Evolutionary conservation across 2,329 filamentous ascomycete genomes (phyloP), one percentile per base, ranked within the genome.

Genomic region (Periconia digitata): DNA sequence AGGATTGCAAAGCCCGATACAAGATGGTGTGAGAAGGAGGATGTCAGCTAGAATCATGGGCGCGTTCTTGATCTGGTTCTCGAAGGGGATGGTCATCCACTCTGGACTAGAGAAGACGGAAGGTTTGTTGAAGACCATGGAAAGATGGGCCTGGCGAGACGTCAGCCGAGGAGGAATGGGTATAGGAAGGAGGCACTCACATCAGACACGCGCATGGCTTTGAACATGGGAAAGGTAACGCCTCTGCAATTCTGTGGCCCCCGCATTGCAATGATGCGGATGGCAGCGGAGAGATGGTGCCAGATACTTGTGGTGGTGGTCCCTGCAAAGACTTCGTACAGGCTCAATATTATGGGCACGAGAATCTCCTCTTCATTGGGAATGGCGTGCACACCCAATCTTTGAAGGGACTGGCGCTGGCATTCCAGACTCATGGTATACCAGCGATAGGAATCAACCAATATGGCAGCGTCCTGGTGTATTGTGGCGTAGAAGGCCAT

Each of bases 401-500:
- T 57, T 2, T 53, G 47, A 6, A 68, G 47, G 1, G 64, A 58
- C 15, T 43, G 45, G n/a, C 65, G 48, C 29, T 67, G 64, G 10
- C 54, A 51, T 27, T 58, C 53, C 8, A 69, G 47, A n/a, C 63
- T 60, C n/a, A 53, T 47, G 5, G 52, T 63, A 39, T 69, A 69
- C 66, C 65, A 69, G 24, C 58, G 54, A 46, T 62, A 68, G 0
- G 65, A 67, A 20, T 69, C 66, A 2, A 65, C 49, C 6, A 67
- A 40, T 18, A 69, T 62, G 12, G 60, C 51, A 1, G 60, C 49
- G 35, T 69, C 60, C n/a, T 58, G 39, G 38, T 67, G 62, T 3
- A 62, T 36, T n/a, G 61, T 63, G 4, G 62, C 64, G 24, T 60
- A 69, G 22, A 62, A 69, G 1, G 64, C 65, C 66, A 69, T 67